Evolutionary conservation across 202 grass and related monocot genomes (phyloP).

Genomic region (Dendrocalamus latiflorus): DNA sequence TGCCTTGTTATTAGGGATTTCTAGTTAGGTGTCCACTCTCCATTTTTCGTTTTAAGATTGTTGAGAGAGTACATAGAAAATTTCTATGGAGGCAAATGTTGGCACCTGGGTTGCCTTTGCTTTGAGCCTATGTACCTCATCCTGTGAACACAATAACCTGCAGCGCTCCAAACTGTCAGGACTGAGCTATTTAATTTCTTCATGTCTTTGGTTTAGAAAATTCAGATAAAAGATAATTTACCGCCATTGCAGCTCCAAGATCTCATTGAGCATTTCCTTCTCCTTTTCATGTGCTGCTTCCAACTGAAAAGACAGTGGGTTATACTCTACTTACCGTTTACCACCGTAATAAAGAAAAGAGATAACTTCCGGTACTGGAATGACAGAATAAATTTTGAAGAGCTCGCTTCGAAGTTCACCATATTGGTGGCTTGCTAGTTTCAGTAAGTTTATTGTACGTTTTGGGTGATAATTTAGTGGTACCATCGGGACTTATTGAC

Average conservation of each 20-base stretch:
- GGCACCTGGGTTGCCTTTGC: slow-evolving; percentile 54
- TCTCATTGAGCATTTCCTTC: slow-evolving; percentile 68
- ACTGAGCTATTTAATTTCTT: neutral
- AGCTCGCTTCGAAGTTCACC: neutral
- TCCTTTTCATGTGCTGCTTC: slow-evolving; percentile 82
- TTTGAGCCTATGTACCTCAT: slow-evolving; percentile 82
- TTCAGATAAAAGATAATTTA: slow-evolving; percentile 26
- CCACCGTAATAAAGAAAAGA: neutral
- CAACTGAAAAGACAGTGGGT: slow-evolving; percentile 44
- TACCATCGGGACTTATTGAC: neutral
- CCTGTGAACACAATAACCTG: slow-evolving; percentile 72
- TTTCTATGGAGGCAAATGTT: neutral
- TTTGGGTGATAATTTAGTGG: neutral
- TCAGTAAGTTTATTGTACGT: neutral
- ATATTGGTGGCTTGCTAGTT: neutral
- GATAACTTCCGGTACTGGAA: neutral
- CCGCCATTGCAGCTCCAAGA: slow-evolving; percentile 80
- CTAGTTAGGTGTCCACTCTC: neutral
- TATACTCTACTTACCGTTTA: neutral
- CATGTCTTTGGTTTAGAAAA: slow-evolving; percentile 10
- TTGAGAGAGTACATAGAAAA: neutral
- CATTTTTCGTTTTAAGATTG: neutral
- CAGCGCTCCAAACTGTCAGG: slow-evolving; percentile 17
- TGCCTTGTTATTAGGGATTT: neutral
- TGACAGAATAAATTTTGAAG: neutral